Percentiles rank a stretch among this genome's conserved stretches.
Conservation (phyloP, 2,329 filamentous ascomycete genomes). For the Epichloe elymi region DNA sequence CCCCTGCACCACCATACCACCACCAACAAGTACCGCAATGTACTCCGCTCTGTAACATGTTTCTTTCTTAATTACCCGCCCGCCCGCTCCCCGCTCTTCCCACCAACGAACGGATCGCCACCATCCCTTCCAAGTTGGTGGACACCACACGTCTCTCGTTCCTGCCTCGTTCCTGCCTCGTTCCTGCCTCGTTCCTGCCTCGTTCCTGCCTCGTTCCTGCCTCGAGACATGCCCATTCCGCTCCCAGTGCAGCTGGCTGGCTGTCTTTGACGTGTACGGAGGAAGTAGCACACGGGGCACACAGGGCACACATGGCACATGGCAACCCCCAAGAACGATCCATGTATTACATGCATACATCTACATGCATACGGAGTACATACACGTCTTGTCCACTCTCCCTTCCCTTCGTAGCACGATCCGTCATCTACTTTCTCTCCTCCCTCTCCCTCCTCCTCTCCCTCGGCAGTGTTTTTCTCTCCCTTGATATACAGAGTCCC, state of each 20-base stretch:
- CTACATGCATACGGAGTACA: no score
- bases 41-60: no score
- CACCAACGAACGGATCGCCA: background rate
- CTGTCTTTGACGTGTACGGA: background rate
- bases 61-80: no score
- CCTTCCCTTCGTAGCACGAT: background rate
- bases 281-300: no score
- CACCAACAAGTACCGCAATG: background rate
- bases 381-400: background rate
- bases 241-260: slow-evolving; percentile 9
- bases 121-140: background rate
- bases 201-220: slow-evolving; percentile 27
- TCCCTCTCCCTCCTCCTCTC: background rate
- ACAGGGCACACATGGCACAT: background rate
- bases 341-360: background rate
- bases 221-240: slow-evolving; percentile 26
- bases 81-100: background rate
- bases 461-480: background rate
- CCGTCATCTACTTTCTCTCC: background rate
- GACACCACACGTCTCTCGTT: slow-evolving; percentile 2
- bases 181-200: slow-evolving; percentile 18
- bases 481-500: background rate
- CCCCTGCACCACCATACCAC: background rate
- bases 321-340: slow-evolving; percentile 1
- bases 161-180: slow-evolving; percentile 18